These are phyloP conservation scores for Phaeosphaeria sp. DNA, from an alignment of 2,329 filamentous ascomycete species.

Conservation along the genomic window DNA sequence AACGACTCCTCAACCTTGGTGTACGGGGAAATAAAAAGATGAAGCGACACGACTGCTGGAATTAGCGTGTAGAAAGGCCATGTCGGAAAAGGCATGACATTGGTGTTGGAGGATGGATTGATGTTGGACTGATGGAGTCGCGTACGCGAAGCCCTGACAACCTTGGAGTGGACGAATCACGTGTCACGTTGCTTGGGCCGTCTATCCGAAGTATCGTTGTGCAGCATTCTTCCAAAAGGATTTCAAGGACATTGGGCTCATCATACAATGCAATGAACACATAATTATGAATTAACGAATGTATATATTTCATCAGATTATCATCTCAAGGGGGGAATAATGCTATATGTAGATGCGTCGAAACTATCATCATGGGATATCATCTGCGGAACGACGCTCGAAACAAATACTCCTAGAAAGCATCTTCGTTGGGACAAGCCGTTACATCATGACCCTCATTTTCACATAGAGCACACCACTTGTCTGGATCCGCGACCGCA, in stretches of 20 bases:
- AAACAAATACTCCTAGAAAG: slow-evolving; percentile 50
- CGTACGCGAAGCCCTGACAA: not conserved
- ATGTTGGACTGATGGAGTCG: slow-evolving; percentile 1
- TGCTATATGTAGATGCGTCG: slow-evolving; percentile 5
- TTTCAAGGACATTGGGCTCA: not conserved
- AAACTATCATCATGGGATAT: slow-evolving; percentile 10
- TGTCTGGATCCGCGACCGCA: slow-evolving; percentile 69
- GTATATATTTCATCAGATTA: not conserved
- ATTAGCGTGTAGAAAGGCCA: slow-evolving; percentile 42
- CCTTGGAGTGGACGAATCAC: slow-evolving; percentile 24
- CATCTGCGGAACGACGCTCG: slow-evolving; percentile 7
- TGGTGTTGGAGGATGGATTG: not conserved
- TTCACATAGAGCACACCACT: slow-evolving; percentile 98
- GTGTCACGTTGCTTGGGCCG: slow-evolving; percentile 16
- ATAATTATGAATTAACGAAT: not conserved
- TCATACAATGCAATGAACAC: not conserved
- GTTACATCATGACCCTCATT: slow-evolving; percentile 96
- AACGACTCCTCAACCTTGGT: slow-evolving; percentile 99
- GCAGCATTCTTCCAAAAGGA: not conserved
- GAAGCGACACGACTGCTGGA: slow-evolving; percentile 57
- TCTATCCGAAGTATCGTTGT: not conserved
- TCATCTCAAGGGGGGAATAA: slow-evolving; percentile 1
- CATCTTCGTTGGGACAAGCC: slow-evolving; percentile 90
- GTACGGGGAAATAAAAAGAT: slow-evolving; percentile 80
- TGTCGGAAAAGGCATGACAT: slow-evolving; percentile 29